Conservation (phyloP, 2,329 filamentous ascomycete genomes). For the Taxawa tesnikishii region DNA sequence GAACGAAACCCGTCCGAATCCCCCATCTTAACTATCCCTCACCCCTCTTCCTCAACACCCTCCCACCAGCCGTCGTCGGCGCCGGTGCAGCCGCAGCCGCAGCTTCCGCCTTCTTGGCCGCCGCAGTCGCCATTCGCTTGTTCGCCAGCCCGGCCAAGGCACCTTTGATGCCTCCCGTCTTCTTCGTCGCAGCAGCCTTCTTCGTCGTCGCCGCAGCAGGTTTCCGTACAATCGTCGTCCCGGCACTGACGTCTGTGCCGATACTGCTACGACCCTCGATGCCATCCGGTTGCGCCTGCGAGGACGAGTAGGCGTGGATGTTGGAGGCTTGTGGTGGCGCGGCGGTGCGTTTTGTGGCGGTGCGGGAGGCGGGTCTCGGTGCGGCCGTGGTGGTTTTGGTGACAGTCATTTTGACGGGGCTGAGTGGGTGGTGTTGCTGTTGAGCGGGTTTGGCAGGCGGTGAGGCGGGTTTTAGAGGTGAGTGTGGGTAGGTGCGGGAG, state of each 20-base stretch:
- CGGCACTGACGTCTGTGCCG: conserved; percentile 34
- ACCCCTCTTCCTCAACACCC: conserved; percentile 18
- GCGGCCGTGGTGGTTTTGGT: conserved; percentile 1
- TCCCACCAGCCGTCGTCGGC: conserved; percentile 11
- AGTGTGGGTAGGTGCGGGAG: conserved; percentile 53
- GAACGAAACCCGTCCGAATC: too few relatives aligned
- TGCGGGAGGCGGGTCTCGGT: conserved; percentile 1
- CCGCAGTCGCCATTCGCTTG: conserved; percentile 24
- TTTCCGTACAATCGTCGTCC: conserved; percentile 11
- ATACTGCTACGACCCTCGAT: conserved; percentile 46
- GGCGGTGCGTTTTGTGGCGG: conserved; percentile 5
- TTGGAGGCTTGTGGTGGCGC: conserved; percentile 23
- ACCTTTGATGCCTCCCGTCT: conserved; percentile 42
- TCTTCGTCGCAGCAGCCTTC: conserved; percentile 15
- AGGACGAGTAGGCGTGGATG: conserved; percentile 47
- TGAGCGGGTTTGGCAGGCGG: conserved; percentile 49
- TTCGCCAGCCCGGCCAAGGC: conserved; percentile 39
- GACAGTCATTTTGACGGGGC: conserved; percentile 2
- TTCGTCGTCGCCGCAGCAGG: conserved; percentile 3
- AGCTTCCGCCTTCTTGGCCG: conserved; percentile 29
- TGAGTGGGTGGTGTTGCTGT: conserved; percentile 28
- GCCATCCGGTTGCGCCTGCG: conserved; percentile 45
- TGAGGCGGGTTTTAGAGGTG: conserved; percentile 29
- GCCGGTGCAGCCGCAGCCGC: conserved; percentile 13
- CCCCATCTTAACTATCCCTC: too few relatives aligned